Evolutionary conservation across 164 flowering plant species (phyloP).

Genomic region (Liquidambar formosana): DNA sequence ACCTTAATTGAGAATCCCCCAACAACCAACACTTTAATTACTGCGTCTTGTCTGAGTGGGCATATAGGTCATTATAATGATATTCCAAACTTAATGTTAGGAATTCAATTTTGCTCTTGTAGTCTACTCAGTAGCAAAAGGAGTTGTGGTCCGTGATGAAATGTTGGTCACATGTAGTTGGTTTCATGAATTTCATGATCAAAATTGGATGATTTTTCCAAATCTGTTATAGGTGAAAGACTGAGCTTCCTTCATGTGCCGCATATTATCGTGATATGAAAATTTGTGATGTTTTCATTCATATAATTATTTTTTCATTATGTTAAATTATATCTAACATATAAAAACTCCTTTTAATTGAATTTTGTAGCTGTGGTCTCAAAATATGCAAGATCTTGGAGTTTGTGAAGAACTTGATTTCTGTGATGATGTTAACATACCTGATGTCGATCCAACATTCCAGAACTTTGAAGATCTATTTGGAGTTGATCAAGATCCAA

Average conservation of each 20-base stretch:
- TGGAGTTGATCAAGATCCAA: slow-evolving; percentile 48
- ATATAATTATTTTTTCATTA: no score
- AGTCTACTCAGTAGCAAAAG: background rate
- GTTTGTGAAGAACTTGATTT: slow-evolving; percentile 56
- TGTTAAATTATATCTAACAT: no score
- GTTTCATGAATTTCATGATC: background rate
- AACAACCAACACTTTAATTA: background rate
- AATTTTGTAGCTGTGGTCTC: slow-evolving; percentile 66
- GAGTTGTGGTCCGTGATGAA: background rate
- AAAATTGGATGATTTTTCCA: background rate
- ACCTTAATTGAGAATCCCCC: background rate
- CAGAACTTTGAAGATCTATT: slow-evolving; percentile 69
- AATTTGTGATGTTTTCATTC: no score
- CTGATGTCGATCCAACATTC: slow-evolving; percentile 77
- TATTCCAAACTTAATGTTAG: background rate
- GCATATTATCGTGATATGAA: no score
- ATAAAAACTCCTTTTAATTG: background rate
- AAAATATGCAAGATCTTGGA: slow-evolving; percentile 80
- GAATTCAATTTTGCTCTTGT: background rate
- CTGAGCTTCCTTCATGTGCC: no score
- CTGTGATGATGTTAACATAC: slow-evolving; percentile 59
- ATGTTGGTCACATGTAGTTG: background rate
- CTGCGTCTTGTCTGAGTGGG: background rate
- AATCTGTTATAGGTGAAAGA: background rate
- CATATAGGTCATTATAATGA: background rate